Base-by-base conservation (phyloP, 1,139 yeast species). In the Candida tetrigidarum region DNA sequence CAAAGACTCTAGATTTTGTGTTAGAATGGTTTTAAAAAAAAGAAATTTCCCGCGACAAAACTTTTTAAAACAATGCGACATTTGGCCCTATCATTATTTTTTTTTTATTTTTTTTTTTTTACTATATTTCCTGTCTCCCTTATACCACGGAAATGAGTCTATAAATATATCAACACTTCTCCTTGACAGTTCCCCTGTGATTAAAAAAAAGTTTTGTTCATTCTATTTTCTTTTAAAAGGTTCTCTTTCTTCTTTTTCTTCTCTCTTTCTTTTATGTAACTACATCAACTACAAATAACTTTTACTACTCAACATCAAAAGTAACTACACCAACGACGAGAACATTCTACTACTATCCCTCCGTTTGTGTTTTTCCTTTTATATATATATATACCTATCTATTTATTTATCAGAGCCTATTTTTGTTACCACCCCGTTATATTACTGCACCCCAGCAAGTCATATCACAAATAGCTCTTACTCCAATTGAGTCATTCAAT, bases 91-190 rank as follows among this genome's bases (percentile, higher is more conserved):
- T n/a, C n/a, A n/a, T n/a, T 10, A 23, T 32, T 32, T 32, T 32
- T 32, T 18, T 32, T 30, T 19, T 30, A 14, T 30, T 30, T 18
- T 11, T 12, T 6, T 18, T 19, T 14, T 32, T 14, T 11, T n/a
- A 27, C 14, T 4, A 9, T 9, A n/a, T n/a, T n/a, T n/a, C n/a
- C n/a, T n/a, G n/a, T 22, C 25, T 22, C 25, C 16, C 32, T 15
- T 28, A 28, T 14, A 12, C 8, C 12, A 12, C 11, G 12, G 32
- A 32, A 32, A 11, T 32, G 12, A 23, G 35, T 32, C 35, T 32
- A 32, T 32, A 32, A 32, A 32, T 32, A 32, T 32, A 32, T 32
- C 35, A 32, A 32, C 35, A 32, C 35, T 32, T 32, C 12, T 32
- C 35, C 35, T 32, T 9, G 14, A 11, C 5, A n/a, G n/a, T 18